Conservation (phyloP, 1,284 basidiomycete species). For the Apiotrichum laibachii region DNA sequence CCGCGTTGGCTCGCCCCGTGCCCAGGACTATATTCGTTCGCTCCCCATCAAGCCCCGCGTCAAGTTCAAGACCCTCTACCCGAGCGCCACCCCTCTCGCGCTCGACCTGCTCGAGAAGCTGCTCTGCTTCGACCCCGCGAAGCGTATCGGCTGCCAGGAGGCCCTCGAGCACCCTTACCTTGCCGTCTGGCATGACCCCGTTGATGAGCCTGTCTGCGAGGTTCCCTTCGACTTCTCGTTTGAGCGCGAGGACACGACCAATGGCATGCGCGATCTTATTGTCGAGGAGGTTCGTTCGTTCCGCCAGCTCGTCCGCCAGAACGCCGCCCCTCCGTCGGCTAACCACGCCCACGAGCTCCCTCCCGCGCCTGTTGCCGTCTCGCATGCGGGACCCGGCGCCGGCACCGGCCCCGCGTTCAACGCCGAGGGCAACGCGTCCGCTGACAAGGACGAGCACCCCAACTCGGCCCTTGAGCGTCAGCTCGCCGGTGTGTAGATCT, state of each 20-base stretch:
- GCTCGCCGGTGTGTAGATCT: conserved; percentile 47
- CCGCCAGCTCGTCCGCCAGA: conserved; percentile 44
- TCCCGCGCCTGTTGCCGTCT: conserved; percentile 31
- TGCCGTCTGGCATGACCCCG: conserved; percentile 91
- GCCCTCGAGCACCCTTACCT: conserved; percentile 93
- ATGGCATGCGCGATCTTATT: conserved; percentile 96
- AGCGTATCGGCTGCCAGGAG: conserved; percentile 92
- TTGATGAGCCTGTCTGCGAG: conserved; percentile 79
- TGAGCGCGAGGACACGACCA: conserved; percentile 91
- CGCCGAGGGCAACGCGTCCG: conserved; percentile 54
- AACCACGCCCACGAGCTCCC: conserved; percentile 35
- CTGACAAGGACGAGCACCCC: conserved; percentile 74
- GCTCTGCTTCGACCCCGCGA: conserved; percentile 93
- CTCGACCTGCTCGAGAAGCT: conserved; percentile 89
- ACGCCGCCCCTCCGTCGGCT: conserved; percentile 23
- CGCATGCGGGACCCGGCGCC: conserved; percentile 31
- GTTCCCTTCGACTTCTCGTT: conserved; percentile 94
- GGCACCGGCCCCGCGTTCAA: conserved; percentile 50
- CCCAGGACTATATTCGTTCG: conserved; percentile 83
- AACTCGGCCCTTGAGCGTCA: conserved; percentile 81
- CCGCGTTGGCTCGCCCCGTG: conserved; percentile 86
- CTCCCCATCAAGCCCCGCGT: conserved; percentile 94
- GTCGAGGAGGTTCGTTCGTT: conserved; percentile 66
- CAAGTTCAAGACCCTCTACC: conserved; percentile 86
- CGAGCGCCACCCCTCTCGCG: conserved; percentile 86